A percentile compares a stretch with the other conserved stretches of the same genome.
Conservation (phyloP, 192 early-diverging fungal species). For the Funneliformis geosporum region DNA sequence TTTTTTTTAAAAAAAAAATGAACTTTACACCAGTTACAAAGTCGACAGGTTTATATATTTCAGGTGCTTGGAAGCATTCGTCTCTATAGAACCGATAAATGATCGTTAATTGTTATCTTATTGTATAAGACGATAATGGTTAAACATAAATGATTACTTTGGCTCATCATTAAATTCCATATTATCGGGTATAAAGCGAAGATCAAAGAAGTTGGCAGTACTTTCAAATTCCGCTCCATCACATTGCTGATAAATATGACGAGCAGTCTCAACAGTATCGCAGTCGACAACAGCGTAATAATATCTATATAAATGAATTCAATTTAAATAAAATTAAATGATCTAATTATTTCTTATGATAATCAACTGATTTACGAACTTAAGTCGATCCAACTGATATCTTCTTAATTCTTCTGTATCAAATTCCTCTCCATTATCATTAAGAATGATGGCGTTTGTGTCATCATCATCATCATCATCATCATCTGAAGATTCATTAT, state of each 20-base stretch:
- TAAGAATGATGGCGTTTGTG: slow-evolving; percentile 43
- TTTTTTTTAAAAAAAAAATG: not conserved
- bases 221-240: slow-evolving; percentile 93
- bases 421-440: slow-evolving; percentile 71
- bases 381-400: slow-evolving; percentile 89
- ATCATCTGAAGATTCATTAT: slow-evolving; percentile 31
- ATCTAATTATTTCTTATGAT: too few relatives aligned
- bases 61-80: slow-evolving; percentile 59
- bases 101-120: not conserved
- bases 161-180: slow-evolving; percentile 82
- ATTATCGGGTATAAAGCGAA: slow-evolving; percentile 91
- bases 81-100: slow-evolving; percentile 38
- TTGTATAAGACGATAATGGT: not conserved
- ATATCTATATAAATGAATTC: slow-evolving; percentile 49
- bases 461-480: slow-evolving; percentile 47
- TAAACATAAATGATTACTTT: slow-evolving; percentile 23
- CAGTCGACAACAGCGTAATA: slow-evolving; percentile 97
- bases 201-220: slow-evolving; percentile 89
- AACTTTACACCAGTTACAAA: slow-evolving; percentile 67
- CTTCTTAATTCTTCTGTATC: slow-evolving; percentile 80
- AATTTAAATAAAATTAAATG: not conserved
- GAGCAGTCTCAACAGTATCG: slow-evolving; percentile 81
- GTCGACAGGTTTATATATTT: slow-evolving; percentile 66
- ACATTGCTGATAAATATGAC: slow-evolving; percentile 75
- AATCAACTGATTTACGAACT: slow-evolving; percentile 37